Conservation (phyloP, 1,284 basidiomycete species). For the Lignosus rhinocerotis region DNA sequence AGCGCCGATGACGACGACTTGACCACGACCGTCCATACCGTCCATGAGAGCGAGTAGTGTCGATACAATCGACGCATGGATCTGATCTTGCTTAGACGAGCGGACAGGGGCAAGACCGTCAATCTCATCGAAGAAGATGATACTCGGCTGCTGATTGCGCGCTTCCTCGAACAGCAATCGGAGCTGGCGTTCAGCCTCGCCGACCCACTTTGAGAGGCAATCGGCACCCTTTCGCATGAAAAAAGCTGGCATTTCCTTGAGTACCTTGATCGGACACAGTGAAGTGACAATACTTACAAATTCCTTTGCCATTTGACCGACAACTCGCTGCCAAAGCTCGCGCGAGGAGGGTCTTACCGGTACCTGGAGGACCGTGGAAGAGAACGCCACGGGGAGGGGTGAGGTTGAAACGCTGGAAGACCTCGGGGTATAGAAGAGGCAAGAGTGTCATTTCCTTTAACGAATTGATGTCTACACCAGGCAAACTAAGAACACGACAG, state of each 20-base stretch:
- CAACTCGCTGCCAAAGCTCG: constrained; percentile 94
- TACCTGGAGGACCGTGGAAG: constrained; percentile 96
- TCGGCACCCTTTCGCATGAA: constrained; percentile 99
- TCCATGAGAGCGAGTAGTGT: constrained; percentile 98
- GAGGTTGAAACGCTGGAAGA: constrained; percentile 94
- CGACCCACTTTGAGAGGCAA: constrained; percentile 98
- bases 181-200: constrained; percentile 96
- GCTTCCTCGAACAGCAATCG: constrained; percentile 97
- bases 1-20: constrained; percentile 98
- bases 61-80: constrained; percentile 96
- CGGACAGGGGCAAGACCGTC: constrained; percentile 98
- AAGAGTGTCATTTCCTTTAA: constrained; percentile 99
- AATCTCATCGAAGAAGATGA: constrained; percentile 98
- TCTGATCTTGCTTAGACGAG: constrained; percentile 98
- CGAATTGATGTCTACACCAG: constrained; percentile 82
- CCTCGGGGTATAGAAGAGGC: constrained; percentile 94
- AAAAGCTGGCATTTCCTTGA: constrained; percentile 62
- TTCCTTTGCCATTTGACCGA: constrained; percentile 85
- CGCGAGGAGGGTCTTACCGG: constrained; percentile 92
- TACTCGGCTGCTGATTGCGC: constrained; percentile 88
- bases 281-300: constrained; percentile 56
- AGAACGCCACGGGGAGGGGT: constrained; percentile 96
- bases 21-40: constrained; percentile 98
- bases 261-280: background rate
- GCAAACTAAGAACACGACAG: background rate